Evolutionary conservation across 176 grass and related monocot genomes (phyloP).

Genomic region (Cymbopogon citratus): DNA sequence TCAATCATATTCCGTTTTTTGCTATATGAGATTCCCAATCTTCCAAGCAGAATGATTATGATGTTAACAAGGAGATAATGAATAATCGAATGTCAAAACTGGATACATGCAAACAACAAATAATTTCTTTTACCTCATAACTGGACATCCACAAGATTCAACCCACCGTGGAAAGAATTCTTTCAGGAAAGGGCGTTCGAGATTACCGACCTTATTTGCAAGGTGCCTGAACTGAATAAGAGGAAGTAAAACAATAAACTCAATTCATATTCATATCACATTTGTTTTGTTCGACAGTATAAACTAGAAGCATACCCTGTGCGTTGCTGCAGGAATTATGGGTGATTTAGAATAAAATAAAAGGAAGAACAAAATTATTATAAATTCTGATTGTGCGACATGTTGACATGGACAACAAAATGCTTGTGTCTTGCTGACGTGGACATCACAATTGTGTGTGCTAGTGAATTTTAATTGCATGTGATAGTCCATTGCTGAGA

Average conservation of each 20-base stretch:
- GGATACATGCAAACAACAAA: conserved; percentile 1
- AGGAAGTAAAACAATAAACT: conserved; percentile 33
- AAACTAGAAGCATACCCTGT: neutral
- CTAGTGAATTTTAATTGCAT: no score
- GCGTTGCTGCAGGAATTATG: no score
- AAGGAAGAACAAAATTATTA: no score
- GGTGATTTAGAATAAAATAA: no score
- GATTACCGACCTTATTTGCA: conserved; percentile 92
- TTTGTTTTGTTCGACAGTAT: neutral
- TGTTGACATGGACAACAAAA: no score
- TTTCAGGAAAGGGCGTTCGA: conserved; percentile 96
- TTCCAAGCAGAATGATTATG: conserved; percentile 33
- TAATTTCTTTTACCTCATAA: conserved; percentile 64
- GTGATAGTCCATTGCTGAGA: no score
- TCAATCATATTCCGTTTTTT: conserved; percentile 93
- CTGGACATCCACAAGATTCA: conserved; percentile 84
- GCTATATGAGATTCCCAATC: conserved; percentile 89
- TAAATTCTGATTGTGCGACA: no score
- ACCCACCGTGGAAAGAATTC: conserved; percentile 97
- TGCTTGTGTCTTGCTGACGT: no score
- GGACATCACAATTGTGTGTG: no score
- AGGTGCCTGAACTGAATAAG: conserved; percentile 95
- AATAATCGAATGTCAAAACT: conserved; percentile 6
- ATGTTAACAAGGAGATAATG: conserved; percentile 4
- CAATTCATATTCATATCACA: neutral